Evolutionary conservation across 805 yeast species (phyloP), one percentile per base, ranked within the genome.

Genomic region (Candida michaelii): DNA sequence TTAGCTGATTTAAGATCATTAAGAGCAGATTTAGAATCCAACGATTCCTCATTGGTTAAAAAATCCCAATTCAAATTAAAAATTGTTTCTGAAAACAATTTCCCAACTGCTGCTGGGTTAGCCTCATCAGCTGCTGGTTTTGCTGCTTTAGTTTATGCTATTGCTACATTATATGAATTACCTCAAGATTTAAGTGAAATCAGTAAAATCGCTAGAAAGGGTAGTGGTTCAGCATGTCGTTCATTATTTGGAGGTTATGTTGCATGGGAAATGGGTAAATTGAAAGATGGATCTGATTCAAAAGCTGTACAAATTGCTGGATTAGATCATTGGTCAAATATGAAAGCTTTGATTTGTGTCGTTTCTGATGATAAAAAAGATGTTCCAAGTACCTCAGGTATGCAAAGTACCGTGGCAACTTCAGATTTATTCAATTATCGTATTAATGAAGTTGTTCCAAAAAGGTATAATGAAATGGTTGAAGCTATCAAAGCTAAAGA

Each of bases 111-210:
- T 24, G 99, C 99, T 5, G 99, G 99, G 2, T 76, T 93, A 54
- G 99, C 99, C 0, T 89, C 97, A 1, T 85, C 96, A 4, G 99
- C 99, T 11, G 98, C 99, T 8, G 99, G 99, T 0, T 91, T 89
- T 65, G 97, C 99, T 27, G 99, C 99, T 8, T 74, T 93, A 47
- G 95, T 91, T 16, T 79, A 79, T 37, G 87, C 97, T n/a, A 80
- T 93, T 57, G 89, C 98, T 13, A 78, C 77, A 58, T 73, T 93
- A 45, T 93, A 84, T 69, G 65, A 86, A 63, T 79, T 93, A 46
- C 95, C 96, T n/a, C 85, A 86, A 58, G 78, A 85, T 47, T 73
- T 78, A 57, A 85, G 93, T 16, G 96, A 89, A 58, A 76, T 93
- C 49, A 87, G 96, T 50, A 85, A 83, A 59, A 85, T 93, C 58